Evolutionary conservation across 371 early-diverging fungal genomes (phyloP).

Genomic region (Saksenaea oblongispora): DNA sequence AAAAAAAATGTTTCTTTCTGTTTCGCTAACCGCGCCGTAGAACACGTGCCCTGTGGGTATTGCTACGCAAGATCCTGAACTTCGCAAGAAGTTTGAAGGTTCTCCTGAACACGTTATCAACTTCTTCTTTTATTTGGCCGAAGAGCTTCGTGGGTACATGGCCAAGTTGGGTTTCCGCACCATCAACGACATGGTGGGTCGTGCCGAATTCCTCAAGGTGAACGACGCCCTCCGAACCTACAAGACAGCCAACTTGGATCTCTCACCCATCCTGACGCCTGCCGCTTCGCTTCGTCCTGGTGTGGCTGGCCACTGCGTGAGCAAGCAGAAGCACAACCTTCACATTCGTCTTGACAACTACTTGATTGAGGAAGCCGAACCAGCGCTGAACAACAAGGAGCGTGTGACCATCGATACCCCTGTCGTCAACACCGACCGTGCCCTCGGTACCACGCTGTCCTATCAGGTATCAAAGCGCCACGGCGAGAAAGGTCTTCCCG

Average conservation of each 20-base stretch:
- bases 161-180: constrained; percentile 91
- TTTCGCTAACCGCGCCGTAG: constrained; percentile 23
- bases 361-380: constrained; percentile 79
- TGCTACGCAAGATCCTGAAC: constrained; percentile 94
- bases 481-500: constrained; percentile 86
- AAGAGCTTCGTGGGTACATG: constrained; percentile 91
- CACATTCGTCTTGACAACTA: constrained; percentile 24
- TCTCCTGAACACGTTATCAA: constrained; percentile 95
- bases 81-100: constrained; percentile 93
- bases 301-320: constrained; percentile 78
- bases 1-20: not conserved
- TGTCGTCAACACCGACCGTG: constrained; percentile 94
- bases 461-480: constrained; percentile 83
- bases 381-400: constrained; percentile 64
- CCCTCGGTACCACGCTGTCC: constrained; percentile 88
- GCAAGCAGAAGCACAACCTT: constrained; percentile 30
- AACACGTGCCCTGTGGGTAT: constrained; percentile 98
- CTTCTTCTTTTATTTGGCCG: constrained; percentile 96
- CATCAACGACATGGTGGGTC: constrained; percentile 95
- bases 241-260: constrained; percentile 88
- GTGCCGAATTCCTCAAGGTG: constrained; percentile 79
- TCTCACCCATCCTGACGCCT: constrained; percentile 87
- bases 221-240: constrained; percentile 70
- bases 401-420: constrained; percentile 63
- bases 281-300: constrained; percentile 85